Conservation (phyloP, 2,329 filamentous ascomycete species). For the Hypoxylon sp. region DNA sequence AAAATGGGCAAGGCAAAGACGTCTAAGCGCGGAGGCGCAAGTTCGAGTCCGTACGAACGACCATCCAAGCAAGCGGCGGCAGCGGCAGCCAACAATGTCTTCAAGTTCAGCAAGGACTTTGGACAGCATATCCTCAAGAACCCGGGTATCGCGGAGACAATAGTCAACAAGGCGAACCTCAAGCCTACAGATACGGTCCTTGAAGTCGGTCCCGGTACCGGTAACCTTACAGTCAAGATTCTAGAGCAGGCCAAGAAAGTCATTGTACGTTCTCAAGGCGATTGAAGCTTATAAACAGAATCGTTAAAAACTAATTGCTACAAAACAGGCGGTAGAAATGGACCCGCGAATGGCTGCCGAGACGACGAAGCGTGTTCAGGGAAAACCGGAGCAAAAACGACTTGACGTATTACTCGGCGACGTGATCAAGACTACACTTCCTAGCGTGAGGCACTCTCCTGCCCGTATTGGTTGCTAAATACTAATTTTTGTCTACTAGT, state of each 20-base stretch:
- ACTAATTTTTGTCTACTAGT: conserved; percentile 58
- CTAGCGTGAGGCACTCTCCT: conserved; percentile 7
- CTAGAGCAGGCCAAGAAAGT: conserved; percentile 86
- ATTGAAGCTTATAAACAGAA: conserved; percentile 12
- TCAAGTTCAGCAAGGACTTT: conserved; percentile 92
- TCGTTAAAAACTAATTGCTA: conserved; percentile 62
- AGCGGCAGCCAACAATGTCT: conserved; percentile 80
- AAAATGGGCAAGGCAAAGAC: conserved; percentile 61
- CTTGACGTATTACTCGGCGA: conserved; percentile 92
- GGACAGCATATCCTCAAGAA: conserved; percentile 94
- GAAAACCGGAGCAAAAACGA: conserved; percentile 85
- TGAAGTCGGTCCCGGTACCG: conserved; percentile 86
- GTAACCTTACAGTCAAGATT: conserved; percentile 89
- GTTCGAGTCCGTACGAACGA: conserved; percentile 61
- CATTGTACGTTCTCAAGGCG: conserved; percentile 62
- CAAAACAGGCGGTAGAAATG: conserved; percentile 79
- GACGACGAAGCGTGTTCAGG: conserved; percentile 93
- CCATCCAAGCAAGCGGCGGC: conserved; percentile 52
- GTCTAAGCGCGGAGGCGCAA: conserved; percentile 55
- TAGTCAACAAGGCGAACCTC: conserved; percentile 87
- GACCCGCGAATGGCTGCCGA: conserved; percentile 98
- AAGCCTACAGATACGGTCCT: conserved; percentile 93
- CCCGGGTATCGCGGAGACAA: conserved; percentile 77
- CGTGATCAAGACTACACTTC: conserved; percentile 87
- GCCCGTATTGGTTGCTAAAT: background rate